Evolutionary conservation across 2,329 filamentous ascomycete genomes (phyloP), one percentile per base, ranked within the genome.

Genomic region (Nigrospora oryzae): DNA sequence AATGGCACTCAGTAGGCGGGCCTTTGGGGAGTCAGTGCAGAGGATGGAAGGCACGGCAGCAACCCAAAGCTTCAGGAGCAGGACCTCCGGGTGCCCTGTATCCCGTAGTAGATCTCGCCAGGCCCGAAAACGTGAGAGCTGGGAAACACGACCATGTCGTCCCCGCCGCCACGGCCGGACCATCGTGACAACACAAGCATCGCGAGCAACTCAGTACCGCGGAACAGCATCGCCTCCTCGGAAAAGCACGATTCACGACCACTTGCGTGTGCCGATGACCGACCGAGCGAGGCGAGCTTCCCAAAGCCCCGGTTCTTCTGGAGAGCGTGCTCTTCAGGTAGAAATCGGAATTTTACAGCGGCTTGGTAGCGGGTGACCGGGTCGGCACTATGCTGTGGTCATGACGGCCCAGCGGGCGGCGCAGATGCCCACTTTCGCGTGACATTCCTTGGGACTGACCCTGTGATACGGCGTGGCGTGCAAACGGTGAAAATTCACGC

Each of bases 381-480:
- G 5, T n/a, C 11, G 14, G 23, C 11, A 15, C 23, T 11, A 11
- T 13, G 34, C 28, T 30, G 28, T 37, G 14, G 44, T 23, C 40
- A 33, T 10, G 28, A 19, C 35, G 44, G 40, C 17, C 31, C 31
- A 46, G 44, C 44, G 40, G 40, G 36, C 19, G 32, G 34, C 39
- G 44, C 44, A 35, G 35, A 46, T 42, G 44, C 38, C 44, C 44
- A 43, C 44, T 46, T 46, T 46, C 44, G 44, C 44, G 44, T 38
- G 44, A 46, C 44, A 38, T 42, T 43, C 44, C 44, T 46, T 42
- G 23, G 40, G 44, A 46, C 44, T 46, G 44, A 43, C 40, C 36
- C 44, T 46, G 36, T 39, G 23, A 17, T 37, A 19, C 33, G 38
- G 15, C 33, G 30, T 16, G 31, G 17, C 33, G 30, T 23, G 8